Conservation (phyloP, 495 filamentous ascomycete genomes). For the Penicillium goetzii region DNA sequence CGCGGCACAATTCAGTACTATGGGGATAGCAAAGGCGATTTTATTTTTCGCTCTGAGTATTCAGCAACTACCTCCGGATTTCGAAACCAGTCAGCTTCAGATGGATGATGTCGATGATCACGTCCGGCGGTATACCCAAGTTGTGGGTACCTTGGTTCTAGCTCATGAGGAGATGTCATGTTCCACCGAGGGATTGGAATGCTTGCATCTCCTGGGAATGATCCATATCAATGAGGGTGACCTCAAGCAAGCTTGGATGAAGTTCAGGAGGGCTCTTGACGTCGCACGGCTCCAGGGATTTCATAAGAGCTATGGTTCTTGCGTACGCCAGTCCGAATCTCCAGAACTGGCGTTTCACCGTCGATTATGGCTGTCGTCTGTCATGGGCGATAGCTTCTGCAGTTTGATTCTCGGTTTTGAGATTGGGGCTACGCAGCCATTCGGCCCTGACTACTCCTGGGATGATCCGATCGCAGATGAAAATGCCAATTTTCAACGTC, state of each 20-base stretch:
- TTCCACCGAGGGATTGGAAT: background rate
- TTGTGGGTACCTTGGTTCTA: background rate
- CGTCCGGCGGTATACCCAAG: constrained; percentile 1
- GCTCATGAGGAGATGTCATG: constrained; percentile 1
- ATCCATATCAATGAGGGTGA: background rate
- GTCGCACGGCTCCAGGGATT: background rate
- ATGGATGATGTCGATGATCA: background rate
- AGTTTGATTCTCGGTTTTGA: background rate
- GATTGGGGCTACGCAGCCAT: background rate
- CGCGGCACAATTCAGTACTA: constrained; percentile 2
- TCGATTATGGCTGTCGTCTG: background rate
- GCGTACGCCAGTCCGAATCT: background rate
- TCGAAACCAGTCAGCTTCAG: background rate
- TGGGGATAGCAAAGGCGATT: background rate
- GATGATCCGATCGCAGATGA: background rate
- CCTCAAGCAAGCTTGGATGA: constrained; percentile 1
- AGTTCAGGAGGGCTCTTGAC: background rate
- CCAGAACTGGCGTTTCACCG: background rate
- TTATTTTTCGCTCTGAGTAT: background rate
- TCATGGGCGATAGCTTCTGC: constrained; percentile 5
- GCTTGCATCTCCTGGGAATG: background rate
- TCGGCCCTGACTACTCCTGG: background rate
- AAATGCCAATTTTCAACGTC: constrained; percentile 3
- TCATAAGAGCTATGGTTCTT: background rate
- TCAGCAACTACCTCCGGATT: background rate